phyloP scores from a whole-genome alignment of 2,329 filamentous ascomycete genomes.

The Diaporthe ilicicola region DNA sequence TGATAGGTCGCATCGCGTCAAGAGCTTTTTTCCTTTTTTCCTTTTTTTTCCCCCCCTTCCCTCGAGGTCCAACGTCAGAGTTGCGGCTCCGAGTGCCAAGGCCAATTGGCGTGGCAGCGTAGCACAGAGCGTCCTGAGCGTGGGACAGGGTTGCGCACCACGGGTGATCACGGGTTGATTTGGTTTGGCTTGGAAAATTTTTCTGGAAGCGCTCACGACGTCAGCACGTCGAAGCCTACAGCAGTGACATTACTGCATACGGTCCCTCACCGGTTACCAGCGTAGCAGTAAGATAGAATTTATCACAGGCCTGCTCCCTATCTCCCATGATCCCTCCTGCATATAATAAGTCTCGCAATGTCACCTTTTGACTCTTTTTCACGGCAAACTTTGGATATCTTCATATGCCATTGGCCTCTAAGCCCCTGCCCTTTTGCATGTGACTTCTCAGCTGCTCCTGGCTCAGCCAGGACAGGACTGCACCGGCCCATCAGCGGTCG shows the following conservation, averaged over 20 bases:
- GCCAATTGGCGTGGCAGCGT: neutral
- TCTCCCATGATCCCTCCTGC: neutral
- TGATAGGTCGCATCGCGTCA: constrained; percentile 1
- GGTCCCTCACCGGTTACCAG: neutral
- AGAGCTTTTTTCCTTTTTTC: neutral
- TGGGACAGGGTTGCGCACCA: neutral
- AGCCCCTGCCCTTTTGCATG: neutral
- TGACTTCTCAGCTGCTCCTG: neutral
- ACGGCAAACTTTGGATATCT: neutral
- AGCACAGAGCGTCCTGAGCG: neutral
- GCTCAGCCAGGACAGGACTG: neutral
- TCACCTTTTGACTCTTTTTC: too few relatives aligned
- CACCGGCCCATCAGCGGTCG: neutral
- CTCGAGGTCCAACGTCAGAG: constrained; percentile 19
- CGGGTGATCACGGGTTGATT: constrained; percentile 30
- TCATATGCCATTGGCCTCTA: neutral
- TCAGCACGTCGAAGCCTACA: neutral
- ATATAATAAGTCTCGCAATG: neutral
- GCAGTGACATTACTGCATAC: neutral
- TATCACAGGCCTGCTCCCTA: neutral
- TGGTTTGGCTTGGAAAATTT: constrained; percentile 18
- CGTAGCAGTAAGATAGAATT: neutral
- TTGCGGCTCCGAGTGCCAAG: constrained; percentile 28
- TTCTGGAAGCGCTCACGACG: constrained; percentile 9
- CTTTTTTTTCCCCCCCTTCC: neutral